Conservation (phyloP, 495 filamentous ascomycete genomes). For the Penicillium waksmanii region DNA sequence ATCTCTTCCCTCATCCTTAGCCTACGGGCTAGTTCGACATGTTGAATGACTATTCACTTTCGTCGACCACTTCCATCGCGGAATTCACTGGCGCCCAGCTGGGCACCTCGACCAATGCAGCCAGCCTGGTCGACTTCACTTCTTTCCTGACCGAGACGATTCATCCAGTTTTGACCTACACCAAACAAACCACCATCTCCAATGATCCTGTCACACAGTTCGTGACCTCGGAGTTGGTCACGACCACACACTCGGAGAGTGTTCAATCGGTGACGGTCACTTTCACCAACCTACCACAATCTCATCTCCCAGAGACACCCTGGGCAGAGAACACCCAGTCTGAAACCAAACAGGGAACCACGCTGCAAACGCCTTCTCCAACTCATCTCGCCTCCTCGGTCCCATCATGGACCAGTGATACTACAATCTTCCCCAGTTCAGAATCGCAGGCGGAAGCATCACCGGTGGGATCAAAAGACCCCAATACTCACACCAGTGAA, state of each 20-base stretch:
- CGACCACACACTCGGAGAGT: background rate
- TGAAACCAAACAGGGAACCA: background rate
- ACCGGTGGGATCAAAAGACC: too few relatives aligned
- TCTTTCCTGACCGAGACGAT: conserved; percentile 19
- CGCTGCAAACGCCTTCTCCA: background rate
- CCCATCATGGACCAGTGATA: background rate
- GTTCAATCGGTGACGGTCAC: background rate
- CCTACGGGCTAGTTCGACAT: conserved; percentile 19
- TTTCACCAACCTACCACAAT: background rate
- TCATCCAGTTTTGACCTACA: conserved; percentile 12
- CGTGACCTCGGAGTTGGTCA: background rate
- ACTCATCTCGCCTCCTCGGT: background rate
- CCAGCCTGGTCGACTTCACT: conserved; percentile 8
- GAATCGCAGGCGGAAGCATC: background rate
- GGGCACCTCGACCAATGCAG: background rate
- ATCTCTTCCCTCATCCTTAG: background rate
- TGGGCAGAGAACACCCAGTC: background rate
- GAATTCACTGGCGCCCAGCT: background rate
- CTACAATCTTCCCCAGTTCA: background rate
- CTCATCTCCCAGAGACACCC: background rate
- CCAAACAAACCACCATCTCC: conserved; percentile 5
- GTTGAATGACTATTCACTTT: conserved; percentile 9
- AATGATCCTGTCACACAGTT: background rate
- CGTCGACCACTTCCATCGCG: background rate
- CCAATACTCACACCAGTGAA: conserved; percentile 1